A percentile compares a stretch with the other conserved stretches of the same genome.
These are phyloP conservation scores for Saccharomyces kudriavzevii DNA, from an alignment of 805 yeast genomes.

Conservation along the genomic window DNA sequence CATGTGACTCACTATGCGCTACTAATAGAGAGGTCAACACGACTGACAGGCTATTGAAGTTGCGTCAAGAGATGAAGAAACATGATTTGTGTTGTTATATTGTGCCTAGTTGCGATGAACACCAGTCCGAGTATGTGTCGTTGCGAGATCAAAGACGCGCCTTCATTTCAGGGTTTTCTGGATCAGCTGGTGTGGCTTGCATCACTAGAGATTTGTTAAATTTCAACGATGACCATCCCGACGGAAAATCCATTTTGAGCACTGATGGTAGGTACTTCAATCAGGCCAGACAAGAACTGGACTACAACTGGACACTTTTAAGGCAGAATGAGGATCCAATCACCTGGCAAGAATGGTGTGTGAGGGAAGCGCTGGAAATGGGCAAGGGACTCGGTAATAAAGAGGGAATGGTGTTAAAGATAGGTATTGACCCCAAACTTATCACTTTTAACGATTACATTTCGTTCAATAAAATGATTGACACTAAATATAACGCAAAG, in stretches of 20 bases:
- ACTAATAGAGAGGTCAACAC: conserved; percentile 42
- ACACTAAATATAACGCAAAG: conserved; percentile 19
- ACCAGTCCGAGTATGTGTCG: conserved; percentile 84
- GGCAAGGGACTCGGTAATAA: conserved; percentile 34
- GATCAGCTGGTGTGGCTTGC: conserved; percentile 90
- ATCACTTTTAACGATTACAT: conserved; percentile 40
- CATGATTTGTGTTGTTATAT: conserved; percentile 63
- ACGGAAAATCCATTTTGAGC: conserved; percentile 68
- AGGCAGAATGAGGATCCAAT: conserved; percentile 74
- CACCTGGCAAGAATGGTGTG: conserved; percentile 75
- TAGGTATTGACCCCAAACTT: conserved; percentile 80
- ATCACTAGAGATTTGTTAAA: conserved; percentile 45
- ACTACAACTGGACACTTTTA: conserved; percentile 67
- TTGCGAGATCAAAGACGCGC: conserved; percentile 74
- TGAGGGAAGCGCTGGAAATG: conserved; percentile 44
- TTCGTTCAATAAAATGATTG: conserved; percentile 25
- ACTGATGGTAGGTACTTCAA: conserved; percentile 94
- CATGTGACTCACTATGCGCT: conserved; percentile 34
- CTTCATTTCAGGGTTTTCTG: conserved; percentile 81
- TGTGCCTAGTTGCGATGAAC: conserved; percentile 87
- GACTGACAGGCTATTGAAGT: conserved; percentile 47
- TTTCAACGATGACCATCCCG: conserved; percentile 34
- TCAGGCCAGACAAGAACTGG: conserved; percentile 82
- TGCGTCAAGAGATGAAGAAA: conserved; percentile 58
- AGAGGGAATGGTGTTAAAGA: conserved; percentile 31